phyloP scores from a whole-genome alignment of 371 early-diverging fungal species.

The Mucor irregularis region DNA sequence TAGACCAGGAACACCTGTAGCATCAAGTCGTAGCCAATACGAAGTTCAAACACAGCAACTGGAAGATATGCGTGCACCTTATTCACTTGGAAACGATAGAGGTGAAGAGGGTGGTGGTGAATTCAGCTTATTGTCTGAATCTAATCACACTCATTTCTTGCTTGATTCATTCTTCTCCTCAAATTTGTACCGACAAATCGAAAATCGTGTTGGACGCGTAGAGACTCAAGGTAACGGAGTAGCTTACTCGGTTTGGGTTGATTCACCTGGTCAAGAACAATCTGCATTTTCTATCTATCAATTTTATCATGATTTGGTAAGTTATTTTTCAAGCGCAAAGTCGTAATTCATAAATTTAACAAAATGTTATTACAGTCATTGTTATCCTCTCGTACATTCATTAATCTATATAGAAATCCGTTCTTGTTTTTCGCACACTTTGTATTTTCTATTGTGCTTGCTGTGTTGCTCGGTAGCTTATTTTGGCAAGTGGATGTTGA shows the following conservation, averaged over 20 bases:
- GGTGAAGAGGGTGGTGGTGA: conserved; percentile 16
- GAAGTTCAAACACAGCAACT: neutral
- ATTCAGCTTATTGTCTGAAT: conserved; percentile 31
- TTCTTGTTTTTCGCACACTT: conserved; percentile 47
- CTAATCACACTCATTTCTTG: conserved; percentile 42
- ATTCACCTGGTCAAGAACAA: conserved; percentile 62
- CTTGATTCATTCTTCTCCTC: conserved; percentile 38
- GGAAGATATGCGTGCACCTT: conserved; percentile 15
- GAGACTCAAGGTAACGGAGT: neutral
- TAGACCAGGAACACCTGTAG: conserved; percentile 7
- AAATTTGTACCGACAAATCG: conserved; percentile 9
- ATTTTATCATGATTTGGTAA: conserved; percentile 59
- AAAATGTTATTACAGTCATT: conserved; percentile 23
- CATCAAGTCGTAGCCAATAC: neutral
- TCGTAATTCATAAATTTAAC: conserved; percentile 2
- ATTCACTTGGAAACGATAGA: neutral
- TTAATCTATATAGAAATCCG: conserved; percentile 49
- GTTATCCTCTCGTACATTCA: conserved; percentile 48
- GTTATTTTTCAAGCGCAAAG: neutral
- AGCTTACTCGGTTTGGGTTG: conserved; percentile 28
- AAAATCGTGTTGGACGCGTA: conserved; percentile 19
- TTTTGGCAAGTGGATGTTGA: conserved; percentile 82
- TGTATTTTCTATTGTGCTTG: conserved; percentile 34
- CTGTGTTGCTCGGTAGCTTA: conserved; percentile 68
- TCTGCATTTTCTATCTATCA: conserved; percentile 62